Base-by-base conservation (phyloP, 1,139 yeast species). In the Petasospora fabianii region DNA sequence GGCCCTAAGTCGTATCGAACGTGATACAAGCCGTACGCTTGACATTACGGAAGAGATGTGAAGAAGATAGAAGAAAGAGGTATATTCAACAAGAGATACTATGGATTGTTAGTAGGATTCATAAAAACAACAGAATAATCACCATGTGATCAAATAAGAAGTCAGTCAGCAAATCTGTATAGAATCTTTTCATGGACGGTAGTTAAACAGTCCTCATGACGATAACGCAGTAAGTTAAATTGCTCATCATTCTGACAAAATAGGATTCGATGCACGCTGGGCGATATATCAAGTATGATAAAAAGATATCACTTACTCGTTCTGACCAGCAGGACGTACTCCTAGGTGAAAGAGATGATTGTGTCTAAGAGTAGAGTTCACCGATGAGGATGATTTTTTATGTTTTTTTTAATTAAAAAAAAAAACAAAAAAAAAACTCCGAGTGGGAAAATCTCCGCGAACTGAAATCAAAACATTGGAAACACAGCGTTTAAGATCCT, bases 161-260 rank as follows among this genome's bases (percentile, higher is more conserved):
- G 21, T 30, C 32, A 21, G 22, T 37, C 43, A 40, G 43, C 39
- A 36, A 18, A 28, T 31, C 36, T 34, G 36, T 44, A 29, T 24
- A 35, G 22, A 27, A 26, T 52, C 51, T 54, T 54, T 54, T 53
- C 58, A 53, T 35, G 49, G 54, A 46, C 48, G 47, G 58, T 54
- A 54, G 19, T 50, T 27, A 54, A 54, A 54, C 58, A 41, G 48
- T 50, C 57, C 54, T 54, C 58, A 54, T 53, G 57, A 53, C 58
- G 58, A 54, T 54, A 54, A 54, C 58, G 58, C 58, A 54, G 58
- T 54, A 48, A 44, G 42, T 32, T 44, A 38, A 41, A 33, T 46
- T n/a, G 44, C 52, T 19, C 54, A 47, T 40, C 39, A 35, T 17
- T 44, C 24, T 8, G 28, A 33, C 30, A 26, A n/a, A 17, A 12